Conservation (phyloP, 2,329 filamentous ascomycete species). For the Ophiostoma triangulosporum region DNA sequence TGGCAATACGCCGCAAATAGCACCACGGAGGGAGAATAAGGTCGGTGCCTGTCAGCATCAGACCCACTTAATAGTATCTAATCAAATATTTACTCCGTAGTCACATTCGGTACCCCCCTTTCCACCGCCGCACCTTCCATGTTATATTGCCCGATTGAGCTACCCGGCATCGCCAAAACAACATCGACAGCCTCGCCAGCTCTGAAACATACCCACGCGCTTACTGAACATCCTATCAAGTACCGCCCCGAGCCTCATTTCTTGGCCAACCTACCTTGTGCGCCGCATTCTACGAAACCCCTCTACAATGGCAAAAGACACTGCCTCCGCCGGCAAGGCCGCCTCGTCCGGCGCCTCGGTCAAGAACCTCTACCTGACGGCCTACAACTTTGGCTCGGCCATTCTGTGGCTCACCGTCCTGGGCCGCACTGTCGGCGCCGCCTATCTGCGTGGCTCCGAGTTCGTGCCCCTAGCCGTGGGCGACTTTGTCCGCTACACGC, state of each 20-base stretch:
- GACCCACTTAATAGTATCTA: too few species aligned
- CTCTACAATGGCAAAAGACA: neutral
- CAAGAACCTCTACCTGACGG: slow-evolving; percentile 59
- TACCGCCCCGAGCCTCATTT: neutral
- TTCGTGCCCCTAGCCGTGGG: slow-evolving; percentile 50
- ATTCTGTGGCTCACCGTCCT: slow-evolving; percentile 69
- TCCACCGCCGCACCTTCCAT: neutral
- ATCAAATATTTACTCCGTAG: neutral
- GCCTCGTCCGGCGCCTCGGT: slow-evolving; percentile 22
- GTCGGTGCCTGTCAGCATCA: neutral
- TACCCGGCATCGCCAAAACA: neutral
- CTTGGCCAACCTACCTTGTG: too few species aligned
- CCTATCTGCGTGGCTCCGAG: slow-evolving; percentile 39
- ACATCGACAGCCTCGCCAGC: neutral
- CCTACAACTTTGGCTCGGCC: slow-evolving; percentile 73
- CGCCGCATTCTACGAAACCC: neutral
- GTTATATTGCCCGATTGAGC: neutral
- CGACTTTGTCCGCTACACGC: slow-evolving; percentile 61
- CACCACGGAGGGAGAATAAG: neutral
- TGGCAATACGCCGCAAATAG: neutral
- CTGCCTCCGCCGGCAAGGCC: slow-evolving; percentile 14
- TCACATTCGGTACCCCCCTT: neutral
- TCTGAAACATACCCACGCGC: neutral
- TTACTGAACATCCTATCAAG: neutral
- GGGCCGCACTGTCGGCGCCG: slow-evolving; percentile 45